These are phyloP conservation scores for Schizothecium vesticola DNA, from an alignment of 495 filamentous ascomycete genomes.

Conservation along the genomic window DNA sequence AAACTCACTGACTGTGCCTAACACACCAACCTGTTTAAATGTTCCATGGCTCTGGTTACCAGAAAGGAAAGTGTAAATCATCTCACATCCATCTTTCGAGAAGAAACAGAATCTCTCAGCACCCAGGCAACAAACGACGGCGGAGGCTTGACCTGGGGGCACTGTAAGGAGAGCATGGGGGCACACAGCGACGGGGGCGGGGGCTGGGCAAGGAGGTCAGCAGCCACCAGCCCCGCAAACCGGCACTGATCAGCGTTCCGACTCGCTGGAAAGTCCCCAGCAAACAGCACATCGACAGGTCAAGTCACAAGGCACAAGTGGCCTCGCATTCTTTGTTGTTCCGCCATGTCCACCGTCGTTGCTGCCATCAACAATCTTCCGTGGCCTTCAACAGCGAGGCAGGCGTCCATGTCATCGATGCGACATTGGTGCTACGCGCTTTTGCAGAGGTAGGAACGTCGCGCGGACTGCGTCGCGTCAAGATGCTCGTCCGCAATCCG, in stretches of 20 bases:
- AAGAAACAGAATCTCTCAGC: not conserved
- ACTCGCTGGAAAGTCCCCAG: not conserved
- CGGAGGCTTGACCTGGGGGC: not conserved
- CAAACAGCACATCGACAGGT: not conserved
- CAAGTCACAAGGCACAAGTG: not conserved
- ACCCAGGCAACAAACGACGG: not conserved
- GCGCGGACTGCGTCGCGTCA: not conserved
- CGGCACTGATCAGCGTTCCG: not conserved
- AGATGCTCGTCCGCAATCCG: not conserved
- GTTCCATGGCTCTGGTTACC: no score
- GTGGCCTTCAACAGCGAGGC: not conserved
- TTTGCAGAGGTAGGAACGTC: not conserved
- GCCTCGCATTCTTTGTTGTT: not conserved
- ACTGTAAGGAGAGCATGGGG: no score
- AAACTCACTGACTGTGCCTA: no score
- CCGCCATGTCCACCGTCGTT: not conserved
- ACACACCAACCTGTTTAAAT: no score
- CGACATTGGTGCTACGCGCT: not conserved
- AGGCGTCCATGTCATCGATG: not conserved
- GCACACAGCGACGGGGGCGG: not conserved
- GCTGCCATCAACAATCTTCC: not conserved
- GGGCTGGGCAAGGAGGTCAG: not conserved
- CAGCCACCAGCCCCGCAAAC: not conserved
- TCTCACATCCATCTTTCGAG: no score
- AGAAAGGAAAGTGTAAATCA: no score